Evolutionary conservation across 2,329 filamentous ascomycete genomes (phyloP).

Genomic region (Paraconiothyrium sp.): DNA sequence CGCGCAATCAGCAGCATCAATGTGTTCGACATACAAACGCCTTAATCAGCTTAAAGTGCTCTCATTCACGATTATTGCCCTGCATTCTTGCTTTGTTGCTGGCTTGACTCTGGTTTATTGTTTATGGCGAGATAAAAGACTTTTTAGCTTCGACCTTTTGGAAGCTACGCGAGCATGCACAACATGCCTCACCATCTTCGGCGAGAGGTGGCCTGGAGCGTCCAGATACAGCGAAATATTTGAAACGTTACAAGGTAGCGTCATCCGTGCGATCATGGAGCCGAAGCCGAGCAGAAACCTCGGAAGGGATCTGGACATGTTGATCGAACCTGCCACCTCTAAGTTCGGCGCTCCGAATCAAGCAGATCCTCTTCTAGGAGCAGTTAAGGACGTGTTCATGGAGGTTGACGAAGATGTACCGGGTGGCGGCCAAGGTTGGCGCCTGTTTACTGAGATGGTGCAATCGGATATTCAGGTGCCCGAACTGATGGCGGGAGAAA

Average conservation of each 20-base stretch:
- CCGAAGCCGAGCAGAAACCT: constrained; percentile 17
- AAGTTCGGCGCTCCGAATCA: background rate
- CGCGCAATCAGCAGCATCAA: constrained; percentile 34
- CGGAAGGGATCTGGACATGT: constrained; percentile 20
- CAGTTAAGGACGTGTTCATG: constrained; percentile 42
- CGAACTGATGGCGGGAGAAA: constrained; percentile 14
- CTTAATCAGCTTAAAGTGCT: constrained; percentile 36
- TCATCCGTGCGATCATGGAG: constrained; percentile 29
- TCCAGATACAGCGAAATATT: constrained; percentile 42
- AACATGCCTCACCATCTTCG: constrained; percentile 38
- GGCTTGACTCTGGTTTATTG: constrained; percentile 38
- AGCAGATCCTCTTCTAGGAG: constrained; percentile 28
- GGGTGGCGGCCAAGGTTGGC: constrained; percentile 39
- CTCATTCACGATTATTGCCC: constrained; percentile 38
- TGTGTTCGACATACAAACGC: constrained; percentile 36
- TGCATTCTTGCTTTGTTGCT: constrained; percentile 40
- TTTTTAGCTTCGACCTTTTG: constrained; percentile 38
- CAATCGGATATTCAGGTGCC: constrained; percentile 26
- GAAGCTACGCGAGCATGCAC: constrained; percentile 38
- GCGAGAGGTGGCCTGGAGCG: constrained; percentile 39
- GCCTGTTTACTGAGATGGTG: constrained; percentile 42
- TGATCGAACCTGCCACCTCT: background rate
- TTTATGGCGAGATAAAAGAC: constrained; percentile 35
- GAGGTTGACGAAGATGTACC: constrained; percentile 40
- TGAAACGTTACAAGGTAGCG: constrained; percentile 31